These are phyloP conservation scores for Fusarium multiceps DNA, from an alignment of 2,329 filamentous ascomycete species.

Conservation along the genomic window DNA sequence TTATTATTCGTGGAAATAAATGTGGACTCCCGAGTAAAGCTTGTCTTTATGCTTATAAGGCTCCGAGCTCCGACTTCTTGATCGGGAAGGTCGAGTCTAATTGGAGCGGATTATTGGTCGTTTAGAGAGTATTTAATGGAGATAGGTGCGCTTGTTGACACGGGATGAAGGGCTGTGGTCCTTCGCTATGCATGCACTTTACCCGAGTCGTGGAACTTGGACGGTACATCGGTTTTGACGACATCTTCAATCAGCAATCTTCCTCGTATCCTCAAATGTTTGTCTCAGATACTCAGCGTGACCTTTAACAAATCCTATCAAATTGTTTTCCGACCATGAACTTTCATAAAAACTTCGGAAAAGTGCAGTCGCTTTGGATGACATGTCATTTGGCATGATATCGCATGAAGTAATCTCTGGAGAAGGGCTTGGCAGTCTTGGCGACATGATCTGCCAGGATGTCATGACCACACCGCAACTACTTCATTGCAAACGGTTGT, in stretches of 20 bases:
- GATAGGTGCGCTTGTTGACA: conserved; percentile 17
- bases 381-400: too few species aligned
- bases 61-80: conserved; percentile 12
- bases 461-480: not conserved
- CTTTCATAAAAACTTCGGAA: accelerated
- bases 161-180: not conserved
- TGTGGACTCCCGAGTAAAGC: not conserved
- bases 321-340: not conserved
- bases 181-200: not conserved
- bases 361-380: not conserved
- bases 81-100: conserved; percentile 3
- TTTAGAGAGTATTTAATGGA: not conserved
- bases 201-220: not conserved
- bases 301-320: accelerated
- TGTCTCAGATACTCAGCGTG: not conserved
- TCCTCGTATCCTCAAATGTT: not conserved
- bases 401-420: not conserved
- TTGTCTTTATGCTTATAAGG: conserved; percentile 22
- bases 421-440: not conserved
- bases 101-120: too few species aligned
- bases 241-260: accelerated
- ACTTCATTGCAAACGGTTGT: not conserved
- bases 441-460: not conserved
- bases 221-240: not conserved
- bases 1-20: conserved; percentile 7